Evolutionary conservation across 257 asterid species (phyloP), one percentile per base, ranked within the genome.

Genomic region (Salvia rosmarinus): DNA sequence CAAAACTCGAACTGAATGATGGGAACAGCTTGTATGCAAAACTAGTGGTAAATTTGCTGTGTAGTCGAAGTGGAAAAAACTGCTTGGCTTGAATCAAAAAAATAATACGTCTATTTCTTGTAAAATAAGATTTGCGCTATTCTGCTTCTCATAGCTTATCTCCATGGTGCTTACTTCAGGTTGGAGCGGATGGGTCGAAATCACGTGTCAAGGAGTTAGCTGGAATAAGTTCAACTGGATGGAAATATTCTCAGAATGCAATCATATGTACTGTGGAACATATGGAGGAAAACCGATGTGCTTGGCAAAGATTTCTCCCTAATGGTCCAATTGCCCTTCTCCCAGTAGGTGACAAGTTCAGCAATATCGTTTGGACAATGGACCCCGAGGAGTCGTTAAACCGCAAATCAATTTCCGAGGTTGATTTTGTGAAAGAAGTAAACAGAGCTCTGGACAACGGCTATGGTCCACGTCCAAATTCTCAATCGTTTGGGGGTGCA

Each of bases 351-450:
- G 89, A 87, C 64, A 88, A 80, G 6, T 95, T 83, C 87, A 95
- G 99, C 87, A 95, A 91, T 76, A 91, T 89, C 14, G 98, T 95
- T 58, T 95, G 99, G 99, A 88, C 98, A 63, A 91, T 91, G 99
- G 79, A 64, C 56, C 97, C 98, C 0, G 89, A 89, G 52, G 96
- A 91, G 74, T 79, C 98, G 8, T 64, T 17, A 25, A 76, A 78
- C n/a, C 84, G 89, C 50, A 89, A 82, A 80, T 87, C 90, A 17
- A 78, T 87, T 88, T 70, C 81, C 13, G 95, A 82, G 77, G 71
- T 64, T 65, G 96, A 85, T 35, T 95, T 95, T 75, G 68, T 95
- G 51, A 81, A 68, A n/a, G 91, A 87, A 71, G 74, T 89, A 34
- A 88, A 88, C 56, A 78, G 71, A 51, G 97, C 97, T 57, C 75